These are phyloP conservation scores for Leccinum ochraceum DNA, from an alignment of 768 basidiomycete species.

Conservation along the genomic window DNA sequence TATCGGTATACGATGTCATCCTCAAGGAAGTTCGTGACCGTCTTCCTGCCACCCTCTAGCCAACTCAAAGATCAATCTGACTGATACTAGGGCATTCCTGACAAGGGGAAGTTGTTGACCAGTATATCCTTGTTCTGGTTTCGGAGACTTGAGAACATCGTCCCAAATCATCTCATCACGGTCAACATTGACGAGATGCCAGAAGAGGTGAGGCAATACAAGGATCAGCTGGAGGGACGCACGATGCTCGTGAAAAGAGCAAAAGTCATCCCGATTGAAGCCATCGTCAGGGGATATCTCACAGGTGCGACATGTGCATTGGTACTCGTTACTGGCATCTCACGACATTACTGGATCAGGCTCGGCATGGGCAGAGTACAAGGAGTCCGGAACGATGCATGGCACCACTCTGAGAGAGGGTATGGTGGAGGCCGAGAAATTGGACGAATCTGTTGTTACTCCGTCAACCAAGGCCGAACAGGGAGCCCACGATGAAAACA, in stretches of 20 bases:
- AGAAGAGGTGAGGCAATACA: conserved; percentile 69
- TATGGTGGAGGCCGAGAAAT: conserved; percentile 80
- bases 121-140: conserved; percentile 97
- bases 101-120: conserved; percentile 89
- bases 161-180: conserved; percentile 90
- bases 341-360: conserved; percentile 48
- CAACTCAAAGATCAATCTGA: conserved; percentile 1
- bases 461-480: conserved; percentile 97
- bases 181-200: conserved; percentile 82
- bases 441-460: conserved; percentile 86
- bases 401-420: conserved; percentile 75
- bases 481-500: conserved; percentile 95
- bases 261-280: conserved; percentile 87
- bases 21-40: conserved; percentile 76
- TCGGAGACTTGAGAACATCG: conserved; percentile 69
- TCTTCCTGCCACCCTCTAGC: neutral
- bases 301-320: conserved; percentile 60
- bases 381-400: conserved; percentile 84
- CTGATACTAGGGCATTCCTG: conserved; percentile 78
- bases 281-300: conserved; percentile 94
- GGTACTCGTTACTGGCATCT: conserved; percentile 8
- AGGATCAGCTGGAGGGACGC: conserved; percentile 75
- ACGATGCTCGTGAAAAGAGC: conserved; percentile 92
- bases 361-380: conserved; percentile 95
- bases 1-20: conserved; percentile 96